Base-by-base conservation (phyloP, 257 asterid genomes). In the Solanum clarkiae region DNA sequence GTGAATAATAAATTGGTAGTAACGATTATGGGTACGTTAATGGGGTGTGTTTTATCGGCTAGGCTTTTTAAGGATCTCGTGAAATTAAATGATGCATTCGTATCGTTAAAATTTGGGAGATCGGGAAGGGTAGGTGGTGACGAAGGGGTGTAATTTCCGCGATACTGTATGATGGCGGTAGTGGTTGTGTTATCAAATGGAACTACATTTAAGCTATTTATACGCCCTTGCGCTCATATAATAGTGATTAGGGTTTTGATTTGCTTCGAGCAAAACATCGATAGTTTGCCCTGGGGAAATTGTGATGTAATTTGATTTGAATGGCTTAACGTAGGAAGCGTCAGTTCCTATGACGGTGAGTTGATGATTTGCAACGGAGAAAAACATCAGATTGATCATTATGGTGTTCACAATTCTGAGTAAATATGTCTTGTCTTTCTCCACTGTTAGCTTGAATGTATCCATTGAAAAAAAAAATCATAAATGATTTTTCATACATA, bases 261-360 rank as follows among this genome's bases (percentile, higher is more conserved):
- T 86, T 6, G 98, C 93, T 82, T 82, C 86, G 1, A 93, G 72
- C 20, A 93, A 47, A 85, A 89, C 86, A 66, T 93, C 97, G 3
- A 92, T 89, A 83, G 95, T 92, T 74, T 92, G 92, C 0, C 95
- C 95, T 0, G 97, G 97, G 0, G 94, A 90, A 45, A 93, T 92
- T 88, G 92, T 36, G 57, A 91, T 84, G 87, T 86, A 89, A 22
- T 90, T 75, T 24, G 84, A 85, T 14, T 65, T 84, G 57, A 93
- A 88, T 0, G 91, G 97, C 60, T 92, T 93, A 0, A 89, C 72
- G 87, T 93, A 93, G 49, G 92, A 86, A 3, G 86, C 95, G 14
- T 93, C 97, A 0, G 92, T 44, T 69, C 97, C 97, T 29, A 93
- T 92, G 1, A 92, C 75, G 1, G 93, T 92, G 84, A 93, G 24